These are phyloP conservation scores for Aspergillus japonicus DNA, from an alignment of 2,329 filamentous ascomycete species.

Conservation along the genomic window DNA sequence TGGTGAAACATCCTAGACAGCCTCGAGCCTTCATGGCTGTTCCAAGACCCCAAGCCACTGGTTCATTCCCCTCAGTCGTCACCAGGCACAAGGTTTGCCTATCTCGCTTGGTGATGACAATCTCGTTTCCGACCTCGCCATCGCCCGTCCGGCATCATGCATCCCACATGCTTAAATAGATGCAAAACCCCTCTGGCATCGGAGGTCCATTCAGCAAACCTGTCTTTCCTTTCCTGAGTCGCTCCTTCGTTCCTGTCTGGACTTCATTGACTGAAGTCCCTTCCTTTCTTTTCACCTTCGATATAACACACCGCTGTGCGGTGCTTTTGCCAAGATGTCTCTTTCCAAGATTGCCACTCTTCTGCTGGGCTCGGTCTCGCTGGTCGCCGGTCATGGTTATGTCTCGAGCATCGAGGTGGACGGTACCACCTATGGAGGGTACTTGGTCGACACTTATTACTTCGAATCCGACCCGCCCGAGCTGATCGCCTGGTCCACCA, in stretches of 20 bases:
- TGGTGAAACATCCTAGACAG: too few relatives aligned
- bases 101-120: not conserved
- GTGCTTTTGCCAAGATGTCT: not conserved
- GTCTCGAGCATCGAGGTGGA: conserved; percentile 40
- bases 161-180: not conserved
- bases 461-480: conserved; percentile 35
- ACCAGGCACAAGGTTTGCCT: too few relatives aligned
- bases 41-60: too few relatives aligned
- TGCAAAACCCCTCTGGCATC: not conserved
- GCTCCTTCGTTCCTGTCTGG: not conserved
- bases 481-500: conserved; percentile 55
- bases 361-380: conserved; percentile 24
- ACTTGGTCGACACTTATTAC: conserved; percentile 33
- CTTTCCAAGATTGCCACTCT: conserved; percentile 8
- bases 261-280: conserved; percentile 6
- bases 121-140: not conserved
- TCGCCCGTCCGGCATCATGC: not conserved
- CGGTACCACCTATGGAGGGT: conserved; percentile 40
- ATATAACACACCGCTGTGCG: conserved; percentile 5
- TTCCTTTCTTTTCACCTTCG: not conserved
- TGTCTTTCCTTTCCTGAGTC: not conserved
- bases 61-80: too few relatives aligned
- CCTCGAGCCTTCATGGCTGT: too few relatives aligned
- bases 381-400: conserved; percentile 33
- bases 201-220: not conserved